phyloP scores from a whole-genome alignment of 345 rosid genomes.

The Excoecaria cochinchinensis region DNA sequence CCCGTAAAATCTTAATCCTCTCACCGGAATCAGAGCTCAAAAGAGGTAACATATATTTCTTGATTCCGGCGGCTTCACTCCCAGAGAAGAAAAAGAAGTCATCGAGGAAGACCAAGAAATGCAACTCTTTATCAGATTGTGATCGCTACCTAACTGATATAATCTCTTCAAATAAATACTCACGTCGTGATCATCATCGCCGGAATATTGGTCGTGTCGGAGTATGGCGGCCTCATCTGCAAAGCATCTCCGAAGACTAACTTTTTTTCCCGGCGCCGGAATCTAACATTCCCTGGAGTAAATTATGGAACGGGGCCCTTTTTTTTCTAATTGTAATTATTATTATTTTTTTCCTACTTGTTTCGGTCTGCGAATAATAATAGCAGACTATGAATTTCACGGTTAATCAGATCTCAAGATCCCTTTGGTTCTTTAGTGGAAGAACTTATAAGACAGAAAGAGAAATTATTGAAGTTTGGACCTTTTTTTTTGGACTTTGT shows the following conservation, averaged over 20 bases:
- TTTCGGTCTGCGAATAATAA: conserved; percentile 35
- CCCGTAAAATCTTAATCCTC: conserved; percentile 66
- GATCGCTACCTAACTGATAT: conserved; percentile 33
- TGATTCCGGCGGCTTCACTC: conserved; percentile 62
- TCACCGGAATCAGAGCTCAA: conserved; percentile 88
- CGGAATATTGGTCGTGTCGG: conserved; percentile 39
- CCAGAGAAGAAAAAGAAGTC: conserved; percentile 45
- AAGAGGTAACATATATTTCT: conserved; percentile 84
- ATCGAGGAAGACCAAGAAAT: conserved; percentile 25
- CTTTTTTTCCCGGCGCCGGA: conserved; percentile 11
- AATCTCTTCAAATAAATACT: conserved; percentile 30
- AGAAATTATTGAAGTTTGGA: not conserved
- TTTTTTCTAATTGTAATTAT: conserved; percentile 29
- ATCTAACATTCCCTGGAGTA: not conserved
- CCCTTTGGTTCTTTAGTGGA: not conserved
- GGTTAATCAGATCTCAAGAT: not conserved
- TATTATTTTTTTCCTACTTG: conserved; percentile 7
- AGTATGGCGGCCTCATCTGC: conserved; percentile 75
- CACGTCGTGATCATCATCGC: conserved; percentile 47
- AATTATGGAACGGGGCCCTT: not conserved
- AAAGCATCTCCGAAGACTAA: conserved; percentile 75
- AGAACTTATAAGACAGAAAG: conserved; percentile 7
- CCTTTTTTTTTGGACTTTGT: not conserved
- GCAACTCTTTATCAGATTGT: conserved; percentile 20
- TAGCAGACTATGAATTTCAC: conserved; percentile 39